Evolutionary conservation across 768 basidiomycete species (phyloP).

Genomic region (Daedalea quercina): DNA sequence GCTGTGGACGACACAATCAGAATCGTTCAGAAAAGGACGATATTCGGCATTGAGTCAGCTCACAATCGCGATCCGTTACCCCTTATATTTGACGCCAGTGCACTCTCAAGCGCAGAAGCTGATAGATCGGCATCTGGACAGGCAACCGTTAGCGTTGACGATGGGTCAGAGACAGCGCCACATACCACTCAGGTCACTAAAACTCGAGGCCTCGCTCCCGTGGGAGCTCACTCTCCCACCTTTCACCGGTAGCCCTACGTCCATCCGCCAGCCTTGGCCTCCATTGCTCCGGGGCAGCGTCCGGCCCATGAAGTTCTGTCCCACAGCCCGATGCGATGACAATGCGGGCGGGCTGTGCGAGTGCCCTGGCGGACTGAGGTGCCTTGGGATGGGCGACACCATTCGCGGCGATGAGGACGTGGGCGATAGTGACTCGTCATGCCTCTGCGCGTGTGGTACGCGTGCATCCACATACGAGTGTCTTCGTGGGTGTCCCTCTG

Average conservation of each 20-base stretch:
- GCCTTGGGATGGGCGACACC: slow-evolving; percentile 12
- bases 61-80: slow-evolving; percentile 64
- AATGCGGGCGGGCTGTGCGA: slow-evolving; percentile 57
- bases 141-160: too few relatives aligned
- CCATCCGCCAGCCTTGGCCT: slow-evolving; percentile 29
- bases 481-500: slow-evolving; percentile 31
- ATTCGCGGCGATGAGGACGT: slow-evolving; percentile 1
- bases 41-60: too few relatives aligned
- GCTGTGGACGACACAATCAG: slow-evolving; percentile 16
- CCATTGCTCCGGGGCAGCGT: slow-evolving; percentile 8
- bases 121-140: slow-evolving; percentile 64
- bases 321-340: slow-evolving; percentile 47
- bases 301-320: slow-evolving; percentile 26
- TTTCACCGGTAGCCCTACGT: slow-evolving; percentile 30
- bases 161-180: too few relatives aligned
- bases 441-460: not conserved
- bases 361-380: slow-evolving; percentile 41
- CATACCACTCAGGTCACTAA: slow-evolving; percentile 82
- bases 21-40: not conserved
- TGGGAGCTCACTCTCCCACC: slow-evolving; percentile 58
- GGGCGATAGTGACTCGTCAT: slow-evolving; percentile 9
- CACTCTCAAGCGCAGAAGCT: slow-evolving; percentile 75
- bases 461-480: slow-evolving; percentile 7
- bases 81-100: slow-evolving; percentile 68
- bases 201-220: slow-evolving; percentile 73